phyloP scores from a whole-genome alignment of 1,284 basidiomycete genomes.

The Melampsora americana region DNA sequence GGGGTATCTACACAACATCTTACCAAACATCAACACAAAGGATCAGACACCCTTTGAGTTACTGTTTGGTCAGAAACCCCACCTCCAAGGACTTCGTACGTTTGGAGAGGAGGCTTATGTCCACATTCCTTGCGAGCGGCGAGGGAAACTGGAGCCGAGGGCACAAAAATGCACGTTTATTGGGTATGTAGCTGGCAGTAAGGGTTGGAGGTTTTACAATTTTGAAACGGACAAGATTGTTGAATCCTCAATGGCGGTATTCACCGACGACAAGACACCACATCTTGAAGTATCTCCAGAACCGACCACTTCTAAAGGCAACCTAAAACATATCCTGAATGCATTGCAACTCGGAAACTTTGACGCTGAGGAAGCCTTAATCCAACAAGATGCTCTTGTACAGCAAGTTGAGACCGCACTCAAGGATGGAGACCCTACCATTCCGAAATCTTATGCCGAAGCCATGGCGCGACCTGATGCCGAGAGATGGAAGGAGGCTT shows the following conservation, averaged over 20 bases:
- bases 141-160: neutral
- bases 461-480: slow-evolving; percentile 8
- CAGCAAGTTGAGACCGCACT: neutral
- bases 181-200: neutral
- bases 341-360: neutral
- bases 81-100: neutral
- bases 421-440: neutral
- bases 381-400: neutral
- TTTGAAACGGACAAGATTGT: neutral
- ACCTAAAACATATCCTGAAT: neutral
- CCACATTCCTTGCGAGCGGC: neutral
- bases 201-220: slow-evolving; percentile 9
- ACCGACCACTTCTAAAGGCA: neutral
- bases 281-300: neutral
- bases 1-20: neutral
- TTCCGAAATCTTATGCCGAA: neutral
- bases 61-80: neutral
- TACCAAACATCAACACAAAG: neutral
- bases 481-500: too few relatives aligned
- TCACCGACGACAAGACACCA: neutral
- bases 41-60: neutral
- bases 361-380: neutral
- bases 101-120: slow-evolving; percentile 7
- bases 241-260: neutral
- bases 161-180: neutral